Conservation (phyloP, 768 basidiomycete genomes). For the Tylopilus subfusipes region DNA sequence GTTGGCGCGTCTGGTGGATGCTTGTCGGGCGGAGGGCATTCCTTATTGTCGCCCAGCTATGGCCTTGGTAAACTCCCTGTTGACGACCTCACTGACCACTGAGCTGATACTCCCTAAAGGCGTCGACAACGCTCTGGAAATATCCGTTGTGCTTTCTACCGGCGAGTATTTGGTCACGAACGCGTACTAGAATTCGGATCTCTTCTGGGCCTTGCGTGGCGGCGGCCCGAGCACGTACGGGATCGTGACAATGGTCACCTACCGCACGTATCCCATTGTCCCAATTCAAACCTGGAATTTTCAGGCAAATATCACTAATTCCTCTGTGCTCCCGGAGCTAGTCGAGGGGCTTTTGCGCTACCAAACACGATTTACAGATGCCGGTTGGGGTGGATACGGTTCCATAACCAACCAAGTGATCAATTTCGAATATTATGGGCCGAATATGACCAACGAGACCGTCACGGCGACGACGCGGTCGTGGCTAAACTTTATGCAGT, state of each 20-base stretch:
- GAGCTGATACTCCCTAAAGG: too few relatives aligned
- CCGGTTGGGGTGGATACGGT: conserved; percentile 43
- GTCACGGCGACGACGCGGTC: conserved; percentile 35
- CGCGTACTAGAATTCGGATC: too few relatives aligned
- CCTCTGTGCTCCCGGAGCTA: conserved; percentile 30
- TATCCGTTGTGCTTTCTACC: too few relatives aligned
- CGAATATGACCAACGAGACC: conserved; percentile 35
- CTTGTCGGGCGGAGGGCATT: too few relatives aligned
- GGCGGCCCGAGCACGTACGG: conserved; percentile 52
- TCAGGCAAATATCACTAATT: conserved; percentile 32
- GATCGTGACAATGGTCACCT: conserved; percentile 46
- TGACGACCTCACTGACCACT: too few relatives aligned
- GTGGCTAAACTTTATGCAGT: conserved; percentile 29
- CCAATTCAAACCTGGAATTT: conserved; percentile 34
- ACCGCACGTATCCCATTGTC: conserved; percentile 31
- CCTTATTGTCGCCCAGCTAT: too few relatives aligned
- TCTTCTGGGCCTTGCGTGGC: too few relatives aligned
- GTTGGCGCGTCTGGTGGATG: too few relatives aligned
- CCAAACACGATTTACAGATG: conserved; percentile 33
- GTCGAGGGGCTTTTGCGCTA: conserved; percentile 31
- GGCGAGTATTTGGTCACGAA: too few relatives aligned
- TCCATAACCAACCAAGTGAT: neutral
- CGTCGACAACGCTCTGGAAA: too few relatives aligned
- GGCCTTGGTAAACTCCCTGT: too few relatives aligned
- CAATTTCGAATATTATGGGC: conserved; percentile 26